Conservation (phyloP, 306 rosid genomes). For the Dalbergia cochinchinensis region DNA sequence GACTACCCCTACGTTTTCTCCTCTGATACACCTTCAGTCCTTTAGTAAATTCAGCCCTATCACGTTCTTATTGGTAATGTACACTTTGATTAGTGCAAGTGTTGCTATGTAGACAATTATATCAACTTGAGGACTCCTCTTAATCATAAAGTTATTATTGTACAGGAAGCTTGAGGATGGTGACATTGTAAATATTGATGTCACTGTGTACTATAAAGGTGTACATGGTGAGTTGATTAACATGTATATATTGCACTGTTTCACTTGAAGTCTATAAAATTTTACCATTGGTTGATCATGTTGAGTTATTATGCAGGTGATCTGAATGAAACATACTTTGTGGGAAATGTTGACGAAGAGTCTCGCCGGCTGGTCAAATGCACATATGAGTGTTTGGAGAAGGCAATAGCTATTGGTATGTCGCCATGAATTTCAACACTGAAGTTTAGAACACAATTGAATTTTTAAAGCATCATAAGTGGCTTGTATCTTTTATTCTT, state of each 20-base stretch:
- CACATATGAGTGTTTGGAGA: slow-evolving; percentile 93
- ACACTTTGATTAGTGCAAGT: slow-evolving; percentile 21
- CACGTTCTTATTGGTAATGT: not conserved
- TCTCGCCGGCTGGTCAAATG: slow-evolving; percentile 75
- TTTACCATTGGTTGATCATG: not conserved
- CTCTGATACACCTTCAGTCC: too few species aligned
- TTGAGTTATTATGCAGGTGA: slow-evolving; percentile 69
- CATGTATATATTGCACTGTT: not conserved
- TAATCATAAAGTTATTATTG: slow-evolving; percentile 28
- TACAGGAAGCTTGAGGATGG: slow-evolving; percentile 96
- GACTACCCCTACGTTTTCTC: too few species aligned
- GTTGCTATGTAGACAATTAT: not conserved
- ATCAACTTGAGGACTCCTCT: slow-evolving; percentile 30
- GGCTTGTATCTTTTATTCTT: not conserved
- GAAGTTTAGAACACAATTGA: slow-evolving; percentile 8
- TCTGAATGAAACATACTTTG: slow-evolving; percentile 95
- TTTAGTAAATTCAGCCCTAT: too few species aligned
- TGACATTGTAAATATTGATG: slow-evolving; percentile 90
- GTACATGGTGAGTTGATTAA: slow-evolving; percentile 72
- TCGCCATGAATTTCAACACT: slow-evolving; percentile 28
- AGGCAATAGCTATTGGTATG: slow-evolving; percentile 93
- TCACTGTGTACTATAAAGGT: slow-evolving; percentile 87
- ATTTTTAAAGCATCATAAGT: not conserved
- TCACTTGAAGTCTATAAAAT: not conserved
- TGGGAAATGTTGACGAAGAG: slow-evolving; percentile 96